Conservation (phyloP, 1,284 basidiomycete genomes). For the Hymenochaete sp. region DNA sequence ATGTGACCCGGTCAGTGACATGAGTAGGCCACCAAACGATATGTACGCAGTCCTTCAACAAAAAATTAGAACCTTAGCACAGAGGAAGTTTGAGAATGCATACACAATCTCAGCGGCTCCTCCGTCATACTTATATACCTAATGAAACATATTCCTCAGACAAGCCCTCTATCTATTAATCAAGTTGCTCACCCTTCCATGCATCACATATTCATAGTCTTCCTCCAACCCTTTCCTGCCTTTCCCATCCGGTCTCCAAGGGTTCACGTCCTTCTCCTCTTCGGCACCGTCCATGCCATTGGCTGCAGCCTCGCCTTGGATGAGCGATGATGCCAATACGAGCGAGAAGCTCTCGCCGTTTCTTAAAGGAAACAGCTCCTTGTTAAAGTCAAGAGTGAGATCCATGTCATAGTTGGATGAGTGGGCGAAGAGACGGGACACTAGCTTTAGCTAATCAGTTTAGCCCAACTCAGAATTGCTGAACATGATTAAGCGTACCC, state of each 20-base stretch:
- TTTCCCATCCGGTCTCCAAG: constrained; percentile 86
- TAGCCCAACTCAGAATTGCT: neutral
- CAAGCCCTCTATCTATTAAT: neutral
- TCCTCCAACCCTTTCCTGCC: constrained; percentile 83
- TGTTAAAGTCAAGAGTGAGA: constrained; percentile 85
- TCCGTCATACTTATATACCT: constrained; percentile 97
- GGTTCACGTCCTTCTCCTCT: constrained; percentile 66
- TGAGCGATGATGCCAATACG: constrained; percentile 78
- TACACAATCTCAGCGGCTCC: constrained; percentile 77
- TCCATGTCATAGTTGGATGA: constrained; percentile 87
- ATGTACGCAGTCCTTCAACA: constrained; percentile 79
- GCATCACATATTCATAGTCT: constrained; percentile 99
- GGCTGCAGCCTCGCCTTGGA: constrained; percentile 40
- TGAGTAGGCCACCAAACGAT: constrained; percentile 93
- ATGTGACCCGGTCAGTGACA: constrained; percentile 90
- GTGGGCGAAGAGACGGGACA: constrained; percentile 78
- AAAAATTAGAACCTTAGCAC: constrained; percentile 15
- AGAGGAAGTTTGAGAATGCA: constrained; percentile 7
- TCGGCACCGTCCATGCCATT: constrained; percentile 37
- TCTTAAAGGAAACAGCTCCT: constrained; percentile 74
- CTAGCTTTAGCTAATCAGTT: constrained; percentile 32
- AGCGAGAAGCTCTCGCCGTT: constrained; percentile 73
- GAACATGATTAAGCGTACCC: constrained; percentile 44
- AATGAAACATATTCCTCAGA: neutral
- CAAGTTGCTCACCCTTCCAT: constrained; percentile 72